Evolutionary conservation across 1,139 yeast genomes (phyloP), one percentile per base, ranked within the genome.

Genomic region (Blastobotrys arbuscula): DNA sequence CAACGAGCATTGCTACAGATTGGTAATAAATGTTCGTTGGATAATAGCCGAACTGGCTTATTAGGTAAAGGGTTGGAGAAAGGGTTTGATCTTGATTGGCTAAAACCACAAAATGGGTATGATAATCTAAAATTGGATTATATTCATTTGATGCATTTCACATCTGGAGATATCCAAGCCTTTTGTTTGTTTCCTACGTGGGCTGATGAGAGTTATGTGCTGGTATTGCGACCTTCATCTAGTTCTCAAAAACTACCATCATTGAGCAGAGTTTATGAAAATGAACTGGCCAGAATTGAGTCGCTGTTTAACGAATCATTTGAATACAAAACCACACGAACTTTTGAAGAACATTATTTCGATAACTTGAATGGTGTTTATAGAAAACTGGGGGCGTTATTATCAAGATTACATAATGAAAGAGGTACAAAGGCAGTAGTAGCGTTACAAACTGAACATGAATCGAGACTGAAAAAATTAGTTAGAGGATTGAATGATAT

Each of bases 1-100:
- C 92, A 88, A 55, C 71, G 97, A 42, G 89, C 89, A 0, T 75
- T 89, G 36, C 76, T 94, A 55, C 83, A 83, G 36, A 69, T 92
- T 31, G 98, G 98, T 1, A 75, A 82, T 23, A 73, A 78, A 10
- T 85, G 92, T 24, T 74, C 74, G 30, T 83, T 89, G 55, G 86
- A 79, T 56, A 75, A 85, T 0, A 72, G 75, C 48, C 62, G 63
- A 31, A 79, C 88, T 16, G 96, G 97, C 16, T 79, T 92, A 1
- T 71, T 92, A n/a, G 95, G 97, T 9, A 79, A 77, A 59, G 96
- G 97, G 23, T 70, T 94, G 53, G 89, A 87, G 57, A 76, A 78
- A 52, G 98, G 98, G 0, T 94, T 94, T 66, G 79, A 83, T 19
- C 63, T 78, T 51, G 77, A 77, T 49, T 82, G 84, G 63, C 55